Base-by-base conservation (phyloP, 768 basidiomycete genomes). In the Cystobasidium onofrii region DNA sequence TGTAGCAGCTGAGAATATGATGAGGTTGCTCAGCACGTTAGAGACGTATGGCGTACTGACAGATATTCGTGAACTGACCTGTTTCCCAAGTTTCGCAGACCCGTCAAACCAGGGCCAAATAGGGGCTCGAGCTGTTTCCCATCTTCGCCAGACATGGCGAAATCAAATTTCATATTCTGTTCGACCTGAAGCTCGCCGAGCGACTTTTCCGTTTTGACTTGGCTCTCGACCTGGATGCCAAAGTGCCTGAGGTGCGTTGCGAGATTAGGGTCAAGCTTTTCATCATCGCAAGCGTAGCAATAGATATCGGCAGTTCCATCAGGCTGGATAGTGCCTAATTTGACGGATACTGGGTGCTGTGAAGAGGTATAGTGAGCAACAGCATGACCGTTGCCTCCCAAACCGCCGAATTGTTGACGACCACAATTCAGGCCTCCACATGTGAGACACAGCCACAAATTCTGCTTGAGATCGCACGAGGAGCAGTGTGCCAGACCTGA, bases 161-260 rank as follows among this genome's bases (percentile, higher is more conserved):
- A 97, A 80, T 98, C 94, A 80, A 91, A 98, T 57, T 86, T 87
- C 39, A 98, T 83, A 79, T 99, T 99, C 76, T 97, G 92, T 80
- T 98, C 94, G 77, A 98, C 89, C 89, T 98, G 91, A 76, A 99
- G 84, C 79, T 99, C 95, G 0, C 94, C 96, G 88, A 96, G 91
- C 72, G 88, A 91, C 83, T 96, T 97, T 80, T 96, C 92, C 0
- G 94, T 97, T 83, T 98, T 98, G 4, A 82, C 88, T 78, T 90
- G 88, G 0, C 85, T 85, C 43, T 86, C 84, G 0, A 97, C 87
- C 74, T 92, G 89, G 80, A 99, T 95, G 0, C 92, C 93, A 74
- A 97, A 96, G 27, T 85, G 85, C 0, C 86, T 81, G 1, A 98
- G 85, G 81, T 98, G 95, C 0, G 79, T 74, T 0, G 87, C 83